phyloP scores from a whole-genome alignment of 768 basidiomycete species.

The Cystobasidium tubakii region DNA sequence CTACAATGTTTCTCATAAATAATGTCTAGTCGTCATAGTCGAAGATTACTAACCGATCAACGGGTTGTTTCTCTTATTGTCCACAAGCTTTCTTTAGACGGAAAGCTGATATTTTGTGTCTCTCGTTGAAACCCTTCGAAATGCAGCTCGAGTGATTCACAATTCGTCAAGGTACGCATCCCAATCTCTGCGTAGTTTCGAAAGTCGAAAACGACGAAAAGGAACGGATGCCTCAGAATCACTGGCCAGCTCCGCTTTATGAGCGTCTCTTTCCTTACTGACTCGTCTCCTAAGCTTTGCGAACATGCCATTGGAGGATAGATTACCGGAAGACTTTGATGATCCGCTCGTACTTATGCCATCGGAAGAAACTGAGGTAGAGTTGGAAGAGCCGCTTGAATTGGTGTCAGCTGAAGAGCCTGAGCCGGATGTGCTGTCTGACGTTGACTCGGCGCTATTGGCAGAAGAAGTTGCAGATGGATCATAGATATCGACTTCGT shows the following conservation, averaged over 20 bases:
- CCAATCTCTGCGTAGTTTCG: too few species aligned
- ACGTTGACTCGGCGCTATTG: background rate
- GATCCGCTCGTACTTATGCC: background rate
- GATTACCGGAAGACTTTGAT: background rate
- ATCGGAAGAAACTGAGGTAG: background rate
- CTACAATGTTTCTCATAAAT: too few species aligned
- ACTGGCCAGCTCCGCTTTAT: background rate
- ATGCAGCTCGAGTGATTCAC: background rate
- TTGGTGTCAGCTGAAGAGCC: too few species aligned
- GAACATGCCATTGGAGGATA: slow-evolving; percentile 13
- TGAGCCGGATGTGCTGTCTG: background rate
- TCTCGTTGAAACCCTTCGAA: background rate
- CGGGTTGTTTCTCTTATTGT: too few species aligned
- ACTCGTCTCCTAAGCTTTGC: slow-evolving; percentile 1
- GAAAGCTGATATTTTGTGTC: too few species aligned
- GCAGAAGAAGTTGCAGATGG: background rate
- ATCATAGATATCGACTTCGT: background rate
- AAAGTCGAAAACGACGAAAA: too few species aligned
- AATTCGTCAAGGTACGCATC: background rate
- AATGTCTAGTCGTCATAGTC: too few species aligned
- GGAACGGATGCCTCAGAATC: background rate
- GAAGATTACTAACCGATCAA: too few species aligned
- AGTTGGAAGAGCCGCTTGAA: background rate
- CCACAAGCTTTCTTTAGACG: too few species aligned
- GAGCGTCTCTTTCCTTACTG: background rate